These are phyloP conservation scores for Cercospora sp. DNA, from an alignment of 2,329 filamentous ascomycete genomes.

Conservation along the genomic window DNA sequence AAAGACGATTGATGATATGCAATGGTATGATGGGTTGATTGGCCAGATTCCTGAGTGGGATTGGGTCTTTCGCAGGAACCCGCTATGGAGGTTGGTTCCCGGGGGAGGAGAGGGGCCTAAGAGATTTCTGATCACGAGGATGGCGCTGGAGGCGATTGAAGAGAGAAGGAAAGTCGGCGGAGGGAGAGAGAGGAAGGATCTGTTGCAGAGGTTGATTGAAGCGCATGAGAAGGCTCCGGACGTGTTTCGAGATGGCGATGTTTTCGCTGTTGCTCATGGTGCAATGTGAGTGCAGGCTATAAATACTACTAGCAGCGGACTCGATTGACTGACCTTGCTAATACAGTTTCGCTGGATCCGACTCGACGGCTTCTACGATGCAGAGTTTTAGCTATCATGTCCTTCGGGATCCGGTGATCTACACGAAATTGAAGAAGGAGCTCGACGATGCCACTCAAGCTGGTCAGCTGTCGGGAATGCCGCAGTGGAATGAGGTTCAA, in stretches of 20 bases:
- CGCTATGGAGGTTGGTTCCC: slow-evolving; percentile 49
- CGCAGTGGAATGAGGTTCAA: slow-evolving; percentile 47
- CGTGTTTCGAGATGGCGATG: slow-evolving; percentile 53
- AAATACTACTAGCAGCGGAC: no score
- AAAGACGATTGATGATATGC: slow-evolving; percentile 54
- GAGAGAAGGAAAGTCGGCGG: slow-evolving; percentile 49
- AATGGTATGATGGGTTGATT: slow-evolving; percentile 56
- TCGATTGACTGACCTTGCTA: neutral
- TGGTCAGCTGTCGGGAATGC: slow-evolving; percentile 31
- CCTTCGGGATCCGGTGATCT: slow-evolving; percentile 48
- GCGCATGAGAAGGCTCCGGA: slow-evolving; percentile 54
- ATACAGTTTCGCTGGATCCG: slow-evolving; percentile 54
- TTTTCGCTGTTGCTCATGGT: slow-evolving; percentile 59
- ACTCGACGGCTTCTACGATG: slow-evolving; percentile 62
- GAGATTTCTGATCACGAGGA: slow-evolving; percentile 54
- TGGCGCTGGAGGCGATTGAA: slow-evolving; percentile 53
- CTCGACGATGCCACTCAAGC: slow-evolving; percentile 32
- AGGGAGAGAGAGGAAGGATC: slow-evolving; percentile 52
- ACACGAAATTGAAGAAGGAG: slow-evolving; percentile 51
- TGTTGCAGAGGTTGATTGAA: slow-evolving; percentile 54
- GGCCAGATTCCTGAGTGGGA: slow-evolving; percentile 56
- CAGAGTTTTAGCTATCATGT: slow-evolving; percentile 57
- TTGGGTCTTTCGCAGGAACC: slow-evolving; percentile 51
- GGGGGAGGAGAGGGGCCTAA: slow-evolving; percentile 42
- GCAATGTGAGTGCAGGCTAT: slow-evolving; percentile 58